Conservation (phyloP, 331 rosid genomes). For the Saraca asoca region DNA sequence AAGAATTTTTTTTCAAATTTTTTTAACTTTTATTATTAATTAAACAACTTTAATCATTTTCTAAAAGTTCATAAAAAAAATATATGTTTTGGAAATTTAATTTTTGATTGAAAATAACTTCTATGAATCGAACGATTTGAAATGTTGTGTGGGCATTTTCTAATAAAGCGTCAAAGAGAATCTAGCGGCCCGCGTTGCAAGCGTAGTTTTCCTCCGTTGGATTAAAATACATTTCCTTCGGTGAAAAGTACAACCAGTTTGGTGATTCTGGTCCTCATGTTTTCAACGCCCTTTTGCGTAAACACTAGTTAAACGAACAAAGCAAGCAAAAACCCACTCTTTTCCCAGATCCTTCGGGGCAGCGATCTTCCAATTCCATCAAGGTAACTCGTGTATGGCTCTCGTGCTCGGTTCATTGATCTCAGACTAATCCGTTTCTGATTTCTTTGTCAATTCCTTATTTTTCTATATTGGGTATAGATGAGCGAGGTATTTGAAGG, state of each 20-base stretch:
- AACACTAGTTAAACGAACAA: background rate
- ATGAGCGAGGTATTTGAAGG: constrained; percentile 94
- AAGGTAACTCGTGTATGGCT: constrained; percentile 8
- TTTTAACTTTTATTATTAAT: no score
- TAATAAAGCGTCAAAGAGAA: background rate
- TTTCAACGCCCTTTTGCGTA: background rate
- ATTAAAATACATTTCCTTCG: constrained; percentile 25
- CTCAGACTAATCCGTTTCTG: background rate
- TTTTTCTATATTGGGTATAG: background rate
- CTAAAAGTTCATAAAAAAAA: no score
- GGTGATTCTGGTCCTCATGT: background rate
- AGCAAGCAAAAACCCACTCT: constrained; percentile 7
- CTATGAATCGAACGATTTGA: no score
- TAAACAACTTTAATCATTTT: no score
- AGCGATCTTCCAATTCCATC: constrained; percentile 15
- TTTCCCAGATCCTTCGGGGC: constrained; percentile 26
- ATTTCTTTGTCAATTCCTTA: background rate
- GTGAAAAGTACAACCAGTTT: background rate
- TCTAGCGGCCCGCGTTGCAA: constrained; percentile 21
- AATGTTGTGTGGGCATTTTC: no score
- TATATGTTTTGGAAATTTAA: no score
- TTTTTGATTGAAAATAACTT: no score
- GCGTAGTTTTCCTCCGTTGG: constrained; percentile 23
- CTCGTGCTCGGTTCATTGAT: background rate
- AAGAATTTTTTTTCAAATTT: no score